phyloP scores from a whole-genome alignment of 768 basidiomycete species.

The Leccinum longicurvipes region DNA sequence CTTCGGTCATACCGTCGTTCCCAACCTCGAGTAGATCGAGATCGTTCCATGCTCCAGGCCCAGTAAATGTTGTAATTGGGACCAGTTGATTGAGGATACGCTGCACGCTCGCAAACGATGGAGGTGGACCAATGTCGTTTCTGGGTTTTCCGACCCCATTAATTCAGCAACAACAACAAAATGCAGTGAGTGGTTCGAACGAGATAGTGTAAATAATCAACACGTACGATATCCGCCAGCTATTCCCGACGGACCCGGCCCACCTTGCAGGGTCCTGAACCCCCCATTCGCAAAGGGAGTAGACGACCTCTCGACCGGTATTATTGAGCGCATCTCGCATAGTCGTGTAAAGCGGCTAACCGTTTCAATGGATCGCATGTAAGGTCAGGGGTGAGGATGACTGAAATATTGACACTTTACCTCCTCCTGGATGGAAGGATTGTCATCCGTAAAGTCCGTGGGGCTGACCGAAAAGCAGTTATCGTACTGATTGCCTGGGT shows the following conservation, averaged over 20 bases:
- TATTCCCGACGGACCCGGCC: conserved; percentile 43
- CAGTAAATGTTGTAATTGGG: conserved; percentile 47
- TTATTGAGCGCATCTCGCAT: conserved; percentile 12
- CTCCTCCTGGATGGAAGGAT: conserved; percentile 1
- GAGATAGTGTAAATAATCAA: background rate
- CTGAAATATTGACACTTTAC: background rate
- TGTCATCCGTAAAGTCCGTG: background rate
- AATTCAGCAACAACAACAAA: background rate
- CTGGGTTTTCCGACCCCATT: background rate
- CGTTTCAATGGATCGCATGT: background rate
- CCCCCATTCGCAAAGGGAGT: conserved; percentile 51
- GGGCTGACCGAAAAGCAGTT: conserved; percentile 9
- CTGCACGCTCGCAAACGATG: conserved; percentile 9
- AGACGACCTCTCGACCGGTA: conserved; percentile 32
- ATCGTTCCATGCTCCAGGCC: conserved; percentile 47
- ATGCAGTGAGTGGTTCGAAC: background rate
- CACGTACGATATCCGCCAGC: conserved; percentile 47
- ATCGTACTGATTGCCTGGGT: conserved; percentile 5
- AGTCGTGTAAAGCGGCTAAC: background rate
- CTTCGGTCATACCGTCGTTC: conserved; percentile 39
- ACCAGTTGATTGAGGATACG: conserved; percentile 29
- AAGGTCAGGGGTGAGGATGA: background rate
- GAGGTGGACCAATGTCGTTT: conserved; percentile 10
- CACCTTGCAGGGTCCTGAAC: conserved; percentile 53
- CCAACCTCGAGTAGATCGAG: conserved; percentile 55